Evolutionary conservation across 139 green algal species (phyloP), one percentile per base, ranked within the genome.

Genomic region (Tetraselmis striata): DNA sequence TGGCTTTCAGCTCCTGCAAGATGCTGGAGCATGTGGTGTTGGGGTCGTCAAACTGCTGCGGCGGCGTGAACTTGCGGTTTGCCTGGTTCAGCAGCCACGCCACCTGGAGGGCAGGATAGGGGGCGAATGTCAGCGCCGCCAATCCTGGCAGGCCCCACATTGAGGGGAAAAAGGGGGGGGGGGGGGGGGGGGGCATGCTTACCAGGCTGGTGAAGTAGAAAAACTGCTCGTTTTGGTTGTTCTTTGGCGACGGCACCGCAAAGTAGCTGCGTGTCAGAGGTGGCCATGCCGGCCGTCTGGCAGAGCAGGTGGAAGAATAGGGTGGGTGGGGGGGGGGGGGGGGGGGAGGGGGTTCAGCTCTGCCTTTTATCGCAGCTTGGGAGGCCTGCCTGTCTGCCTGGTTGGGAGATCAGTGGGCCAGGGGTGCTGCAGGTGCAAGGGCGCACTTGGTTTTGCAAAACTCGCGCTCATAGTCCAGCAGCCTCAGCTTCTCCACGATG

Each of bases 21-120:
- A 92, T 87, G 59, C 85, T 90, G 1, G 82, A 83, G 84, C 87
- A 92, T 0, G 84, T 87, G 2, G 83, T 30, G 78, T 95, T 96
- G n/a, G 92, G 93, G 81, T 96, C 93, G 77, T 96, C 93, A 82
- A 90, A 91, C 88, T 95, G 90, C 78, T 92, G 91, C 1, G 93
- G 93, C 1, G 84, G 75, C 0, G 86, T 77, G 1, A 92, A 76
- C 1, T 86, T 78, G 5, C 84, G 78, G 2, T 92, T 91, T 2
- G 81, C 86, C 2, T 91, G 59, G 1, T 59, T 75, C 5, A 96
- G 80, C 28, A 96, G 86, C 90, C 89, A 94, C 2, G 86, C 82
- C 24, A 87, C 85, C 86, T 93, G 58, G 2, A 59, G 0, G 5
- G 25, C 28, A 79, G 1, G n/a, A n/a, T 29, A 79, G 30, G 29